Evolutionary conservation across 306 rosid species (phyloP).

Genomic region (Malus orientalis): DNA sequence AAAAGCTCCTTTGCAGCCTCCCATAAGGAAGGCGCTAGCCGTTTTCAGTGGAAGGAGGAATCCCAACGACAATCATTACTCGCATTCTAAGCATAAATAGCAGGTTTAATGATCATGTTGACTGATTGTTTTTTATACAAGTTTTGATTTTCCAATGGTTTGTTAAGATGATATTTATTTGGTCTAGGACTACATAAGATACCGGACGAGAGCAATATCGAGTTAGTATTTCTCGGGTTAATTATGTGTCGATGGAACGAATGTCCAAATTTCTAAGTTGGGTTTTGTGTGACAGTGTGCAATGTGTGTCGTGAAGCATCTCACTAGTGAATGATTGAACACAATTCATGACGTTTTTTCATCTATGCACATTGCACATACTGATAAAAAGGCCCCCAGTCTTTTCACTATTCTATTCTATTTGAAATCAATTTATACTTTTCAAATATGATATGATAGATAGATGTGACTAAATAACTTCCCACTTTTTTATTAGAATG

Average conservation of each 20-base stretch:
- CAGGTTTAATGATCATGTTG: background rate
- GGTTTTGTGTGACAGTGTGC: background rate
- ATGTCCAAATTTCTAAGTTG: background rate
- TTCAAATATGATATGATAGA: too few species aligned
- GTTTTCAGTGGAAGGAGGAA: constrained; percentile 76
- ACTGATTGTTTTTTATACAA: background rate
- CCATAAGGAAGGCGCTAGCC: constrained; percentile 67
- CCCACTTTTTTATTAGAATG: too few species aligned
- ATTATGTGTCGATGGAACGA: background rate
- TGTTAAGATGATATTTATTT: background rate
- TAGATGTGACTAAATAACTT: too few species aligned
- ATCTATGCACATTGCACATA: too few species aligned
- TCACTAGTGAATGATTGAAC: too few species aligned
- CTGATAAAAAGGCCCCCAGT: too few species aligned
- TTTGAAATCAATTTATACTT: too few species aligned
- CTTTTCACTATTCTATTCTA: too few species aligned
- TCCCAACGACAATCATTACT: constrained; percentile 85
- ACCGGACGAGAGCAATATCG: background rate
- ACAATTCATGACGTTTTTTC: too few species aligned
- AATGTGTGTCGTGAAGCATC: too few species aligned
- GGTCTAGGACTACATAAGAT: background rate
- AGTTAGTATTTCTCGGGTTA: background rate
- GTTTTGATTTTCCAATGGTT: background rate
- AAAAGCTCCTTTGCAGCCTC: constrained; percentile 75
- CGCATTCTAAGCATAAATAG: constrained; percentile 53